Conservation (phyloP, 2,329 filamentous ascomycete species). For the Colletotrichum tofieldiae region DNA sequence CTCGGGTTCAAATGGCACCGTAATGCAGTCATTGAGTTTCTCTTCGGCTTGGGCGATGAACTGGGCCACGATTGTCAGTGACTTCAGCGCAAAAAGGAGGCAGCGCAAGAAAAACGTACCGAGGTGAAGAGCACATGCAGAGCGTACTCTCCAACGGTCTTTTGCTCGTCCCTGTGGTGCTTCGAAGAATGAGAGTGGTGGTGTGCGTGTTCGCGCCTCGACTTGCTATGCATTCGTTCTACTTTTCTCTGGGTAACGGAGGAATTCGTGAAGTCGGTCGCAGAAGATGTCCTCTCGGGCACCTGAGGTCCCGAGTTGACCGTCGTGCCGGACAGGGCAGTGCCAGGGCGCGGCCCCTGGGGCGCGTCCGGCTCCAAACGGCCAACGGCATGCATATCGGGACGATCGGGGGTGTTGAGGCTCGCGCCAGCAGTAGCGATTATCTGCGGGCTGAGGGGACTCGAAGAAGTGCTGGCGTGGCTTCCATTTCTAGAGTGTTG, state of each 20-base stretch:
- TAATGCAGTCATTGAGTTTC: slow-evolving; percentile 91
- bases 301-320: slow-evolving; percentile 50
- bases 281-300: slow-evolving; percentile 64
- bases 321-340: slow-evolving; percentile 64
- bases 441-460: slow-evolving; percentile 89
- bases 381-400: slow-evolving; percentile 65
- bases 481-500: slow-evolving; percentile 95
- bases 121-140: slow-evolving; percentile 97
- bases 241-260: slow-evolving; percentile 66
- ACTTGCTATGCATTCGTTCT: slow-evolving; percentile 77
- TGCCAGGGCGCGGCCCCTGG: slow-evolving; percentile 60
- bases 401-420: slow-evolving; percentile 63
- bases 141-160: slow-evolving; percentile 98
- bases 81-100: not conserved
- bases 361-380: slow-evolving; percentile 63
- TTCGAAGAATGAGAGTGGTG: slow-evolving; percentile 84
- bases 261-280: slow-evolving; percentile 61
- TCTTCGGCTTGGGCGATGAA: slow-evolving; percentile 98
- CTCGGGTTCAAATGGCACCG: slow-evolving; percentile 83
- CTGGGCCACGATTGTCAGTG: slow-evolving; percentile 59
- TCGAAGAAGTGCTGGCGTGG: slow-evolving; percentile 83
- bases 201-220: slow-evolving; percentile 80
- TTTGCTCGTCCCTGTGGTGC: slow-evolving; percentile 80
- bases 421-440: slow-evolving; percentile 78
- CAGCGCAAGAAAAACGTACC: slow-evolving; percentile 61